A percentile compares a stretch with the other conserved stretches of the same genome.
phyloP scores from a whole-genome alignment of 2,329 filamentous ascomycete species.

The Cordyceps fumosorosea region DNA sequence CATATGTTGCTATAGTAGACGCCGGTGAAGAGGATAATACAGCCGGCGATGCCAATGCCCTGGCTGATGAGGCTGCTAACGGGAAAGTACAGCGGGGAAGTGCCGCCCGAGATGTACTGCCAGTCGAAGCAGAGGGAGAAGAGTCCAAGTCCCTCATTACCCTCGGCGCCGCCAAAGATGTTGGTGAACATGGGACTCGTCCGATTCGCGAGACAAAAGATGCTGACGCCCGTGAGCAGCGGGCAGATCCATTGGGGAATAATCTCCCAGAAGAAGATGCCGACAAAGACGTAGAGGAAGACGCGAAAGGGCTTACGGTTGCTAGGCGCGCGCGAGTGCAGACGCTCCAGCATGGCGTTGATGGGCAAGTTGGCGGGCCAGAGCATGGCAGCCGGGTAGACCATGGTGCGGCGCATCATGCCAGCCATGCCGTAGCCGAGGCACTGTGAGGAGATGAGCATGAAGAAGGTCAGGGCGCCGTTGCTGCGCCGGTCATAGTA shows the following conservation, averaged over 20 bases:
- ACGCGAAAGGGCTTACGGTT: conserved; percentile 33
- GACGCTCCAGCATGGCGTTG: conserved; percentile 23
- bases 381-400: conserved; percentile 41
- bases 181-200: conserved; percentile 38
- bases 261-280: conserved; percentile 40
- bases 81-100: conserved; percentile 30
- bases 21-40: conserved; percentile 30
- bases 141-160: conserved; percentile 32
- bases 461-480: conserved; percentile 34
- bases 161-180: conserved; percentile 40
- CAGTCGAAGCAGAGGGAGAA: conserved; percentile 34
- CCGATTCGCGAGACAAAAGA: conserved; percentile 40
- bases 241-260: conserved; percentile 42
- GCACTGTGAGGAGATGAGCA: conserved; percentile 40
- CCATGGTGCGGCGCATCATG: conserved; percentile 36
- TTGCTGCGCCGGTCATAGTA: conserved; percentile 37
- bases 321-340: conserved; percentile 24
- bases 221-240: conserved; percentile 25
- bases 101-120: conserved; percentile 33
- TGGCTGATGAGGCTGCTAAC: conserved; percentile 32
- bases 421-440: conserved; percentile 44
- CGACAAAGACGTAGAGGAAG: conserved; percentile 33
- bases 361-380: conserved; percentile 24
- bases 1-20: conserved; percentile 22
- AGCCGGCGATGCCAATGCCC: conserved; percentile 30